Conservation (phyloP, 2,329 filamentous ascomycete species). For the Claviceps africana region DNA sequence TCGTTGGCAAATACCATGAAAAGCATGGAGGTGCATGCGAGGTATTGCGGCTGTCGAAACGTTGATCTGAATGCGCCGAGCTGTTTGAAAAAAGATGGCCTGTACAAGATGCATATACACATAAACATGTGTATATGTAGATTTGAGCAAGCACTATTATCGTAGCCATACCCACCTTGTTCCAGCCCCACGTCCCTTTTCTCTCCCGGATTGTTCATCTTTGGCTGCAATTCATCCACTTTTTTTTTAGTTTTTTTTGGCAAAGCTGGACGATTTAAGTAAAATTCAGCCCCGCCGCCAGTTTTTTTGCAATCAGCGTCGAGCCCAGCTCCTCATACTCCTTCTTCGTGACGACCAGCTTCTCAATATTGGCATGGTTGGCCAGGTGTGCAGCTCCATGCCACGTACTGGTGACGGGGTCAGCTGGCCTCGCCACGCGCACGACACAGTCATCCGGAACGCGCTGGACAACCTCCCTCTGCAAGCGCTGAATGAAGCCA, state of each 20-base stretch:
- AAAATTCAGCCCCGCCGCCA: conserved; percentile 25
- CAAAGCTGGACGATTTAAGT: conserved; percentile 4
- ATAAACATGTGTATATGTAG: no score
- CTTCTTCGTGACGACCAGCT: conserved; percentile 63
- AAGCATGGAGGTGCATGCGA: no score
- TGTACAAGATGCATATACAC: background rate
- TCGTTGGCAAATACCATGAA: background rate
- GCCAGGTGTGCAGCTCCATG: conserved; percentile 69
- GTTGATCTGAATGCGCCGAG: background rate
- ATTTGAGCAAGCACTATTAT: background rate
- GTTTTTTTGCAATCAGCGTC: conserved; percentile 59
- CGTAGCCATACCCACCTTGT: background rate
- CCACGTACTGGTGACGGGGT: conserved; percentile 76
- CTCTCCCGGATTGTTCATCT: no score
- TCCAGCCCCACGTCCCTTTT: no score
- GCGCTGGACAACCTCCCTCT: conserved; percentile 56
- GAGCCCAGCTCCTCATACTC: conserved; percentile 84
- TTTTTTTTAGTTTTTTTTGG: no score
- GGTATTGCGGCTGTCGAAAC: no score
- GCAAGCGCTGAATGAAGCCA: conserved; percentile 69
- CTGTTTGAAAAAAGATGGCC: no score
- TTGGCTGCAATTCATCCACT: background rate
- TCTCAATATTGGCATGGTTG: conserved; percentile 50
- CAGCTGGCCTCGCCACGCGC: conserved; percentile 51
- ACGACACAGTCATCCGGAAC: conserved; percentile 68